phyloP scores from a whole-genome alignment of 495 filamentous ascomycete genomes.

The Lophiostoma macrostomum region DNA sequence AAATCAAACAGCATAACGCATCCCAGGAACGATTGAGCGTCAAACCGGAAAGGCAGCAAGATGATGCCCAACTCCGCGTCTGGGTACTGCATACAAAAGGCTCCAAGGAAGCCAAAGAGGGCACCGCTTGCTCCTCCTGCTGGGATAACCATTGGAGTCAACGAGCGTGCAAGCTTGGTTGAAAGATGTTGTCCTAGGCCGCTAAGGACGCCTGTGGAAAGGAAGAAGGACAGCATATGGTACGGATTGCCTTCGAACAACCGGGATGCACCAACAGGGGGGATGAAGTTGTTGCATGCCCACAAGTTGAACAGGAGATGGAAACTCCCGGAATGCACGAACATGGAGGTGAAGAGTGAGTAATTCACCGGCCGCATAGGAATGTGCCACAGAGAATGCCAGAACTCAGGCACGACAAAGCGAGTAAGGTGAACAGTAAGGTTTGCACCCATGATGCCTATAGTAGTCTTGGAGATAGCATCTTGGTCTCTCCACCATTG shows the following conservation, averaged over 20 bases:
- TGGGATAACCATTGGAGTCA: neutral
- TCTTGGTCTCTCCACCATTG: neutral
- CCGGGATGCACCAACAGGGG: neutral
- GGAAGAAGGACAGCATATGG: conserved; percentile 13
- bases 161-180: neutral
- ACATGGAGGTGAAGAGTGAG: conserved; percentile 16
- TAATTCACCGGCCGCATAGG: conserved; percentile 3
- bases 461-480: neutral
- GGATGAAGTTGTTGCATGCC: conserved; percentile 14
- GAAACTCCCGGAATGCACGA: conserved; percentile 13
- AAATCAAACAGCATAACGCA: conserved; percentile 21
- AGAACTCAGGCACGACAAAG: neutral
- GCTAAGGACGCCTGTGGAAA: conserved; percentile 6
- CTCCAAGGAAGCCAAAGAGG: conserved; percentile 13
- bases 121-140: conserved; percentile 27
- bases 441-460: conserved; percentile 9
- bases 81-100: conserved; percentile 17
- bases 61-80: conserved; percentile 12
- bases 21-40: conserved; percentile 1
- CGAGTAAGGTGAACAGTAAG: conserved; percentile 12
- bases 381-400: conserved; percentile 17
- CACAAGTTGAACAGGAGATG: conserved; percentile 22
- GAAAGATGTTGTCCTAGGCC: conserved; percentile 12
- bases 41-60: conserved; percentile 11
- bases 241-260: conserved; percentile 16